Base-by-base conservation (phyloP, 2,329 filamentous ascomycete species). In the Colletotrichum sansevieriae region DNA sequence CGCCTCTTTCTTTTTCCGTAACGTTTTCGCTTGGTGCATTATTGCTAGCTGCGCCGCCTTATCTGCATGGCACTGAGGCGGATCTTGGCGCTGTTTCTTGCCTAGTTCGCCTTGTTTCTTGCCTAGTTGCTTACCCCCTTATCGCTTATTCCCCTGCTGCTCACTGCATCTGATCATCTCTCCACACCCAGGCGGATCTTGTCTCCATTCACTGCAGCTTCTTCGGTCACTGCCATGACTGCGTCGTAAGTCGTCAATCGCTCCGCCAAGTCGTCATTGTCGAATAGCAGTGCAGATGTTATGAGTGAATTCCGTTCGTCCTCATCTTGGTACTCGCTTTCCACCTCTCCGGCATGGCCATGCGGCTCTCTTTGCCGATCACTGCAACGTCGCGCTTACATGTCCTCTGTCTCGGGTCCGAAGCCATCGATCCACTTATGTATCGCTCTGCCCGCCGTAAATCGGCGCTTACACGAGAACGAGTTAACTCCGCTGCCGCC, bases 101-200 rank as follows among this genome's bases (percentile, higher is more conserved):
- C 46, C 46, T 49, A 49, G 46, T 49, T 3, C 46, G 46, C 46
- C 46, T 8, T 49, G 46, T 49, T 49, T 49, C 46, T 49, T 25
- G 44, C 20, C 22, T 49, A 49, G 46, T 49, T 25, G 47, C 47
- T 51, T 51, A 51, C 8, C 2, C 47, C 47, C 47, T 51, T 10
- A 20, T 51, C 20, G 47, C 47, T 51, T 51, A 51, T 51, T 29
- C 47, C 47, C 47, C 47, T 51, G 22, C 22, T 29, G 22, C 47
- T 51, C 22, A 29, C 47, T 51, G 47, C 47, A 15, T 51, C 47
- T 7, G 46, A 6, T 25, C 47, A n/a, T 51, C 47, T 51, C 47
- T 51, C 47, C 47, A 51, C 47, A 29, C 20, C 10, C 47, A 29
- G 5, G 47, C 47, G 47, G 47, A 25, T 51, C 47, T 51, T 15